Conservation (phyloP, 2,329 filamentous ascomycete species). For the Sporothrix schenckii region DNA sequence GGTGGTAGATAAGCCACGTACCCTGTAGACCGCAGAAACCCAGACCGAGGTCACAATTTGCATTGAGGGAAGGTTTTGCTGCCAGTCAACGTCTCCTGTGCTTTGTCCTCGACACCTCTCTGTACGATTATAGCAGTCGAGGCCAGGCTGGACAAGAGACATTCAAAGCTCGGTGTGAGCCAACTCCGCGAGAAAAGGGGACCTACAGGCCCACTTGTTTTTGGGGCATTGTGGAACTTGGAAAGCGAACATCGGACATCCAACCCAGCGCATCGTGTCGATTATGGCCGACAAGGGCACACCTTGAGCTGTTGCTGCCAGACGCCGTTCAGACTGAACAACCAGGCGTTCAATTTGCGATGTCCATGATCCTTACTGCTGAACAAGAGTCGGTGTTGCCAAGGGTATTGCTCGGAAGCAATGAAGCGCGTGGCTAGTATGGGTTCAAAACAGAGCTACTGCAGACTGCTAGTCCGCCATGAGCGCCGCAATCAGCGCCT, state of each 20-base stretch:
- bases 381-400: background rate
- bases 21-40: background rate
- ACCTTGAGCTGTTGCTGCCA: background rate
- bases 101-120: background rate
- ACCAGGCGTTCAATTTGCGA: background rate
- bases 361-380: background rate
- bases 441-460: background rate
- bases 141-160: background rate
- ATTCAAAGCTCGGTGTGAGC: background rate
- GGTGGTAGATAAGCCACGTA: background rate
- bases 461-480: background rate
- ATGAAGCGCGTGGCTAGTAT: background rate
- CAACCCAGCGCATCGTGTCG: slow-evolving; percentile 3
- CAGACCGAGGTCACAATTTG: slow-evolving; percentile 2
- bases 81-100: background rate
- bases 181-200: background rate
- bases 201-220: background rate
- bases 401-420: slow-evolving; percentile 1
- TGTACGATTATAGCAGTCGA: no score
- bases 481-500: background rate
- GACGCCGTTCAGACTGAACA: no score
- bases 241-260: slow-evolving; percentile 19
- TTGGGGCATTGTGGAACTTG: background rate
- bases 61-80: background rate
- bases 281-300: slow-evolving; percentile 11